Conservation (phyloP, 257 asterid genomes). For the Linaria vulgaris region DNA sequence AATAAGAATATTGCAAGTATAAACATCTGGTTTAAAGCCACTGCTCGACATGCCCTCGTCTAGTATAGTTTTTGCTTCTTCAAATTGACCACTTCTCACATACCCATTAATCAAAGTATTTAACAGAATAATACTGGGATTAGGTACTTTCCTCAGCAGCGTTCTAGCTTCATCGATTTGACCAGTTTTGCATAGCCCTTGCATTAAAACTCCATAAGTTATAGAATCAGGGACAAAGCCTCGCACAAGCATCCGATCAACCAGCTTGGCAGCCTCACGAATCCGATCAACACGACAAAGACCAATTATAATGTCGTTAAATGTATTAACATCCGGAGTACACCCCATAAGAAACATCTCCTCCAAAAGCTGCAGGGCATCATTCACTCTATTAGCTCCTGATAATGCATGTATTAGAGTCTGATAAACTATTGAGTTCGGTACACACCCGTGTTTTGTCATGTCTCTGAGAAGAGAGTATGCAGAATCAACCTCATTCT, state of each 20-base stretch:
- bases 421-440: slow-evolving; percentile 79
- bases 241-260: slow-evolving; percentile 81
- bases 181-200: slow-evolving; percentile 68
- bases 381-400: slow-evolving; percentile 60
- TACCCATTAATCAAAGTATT: slow-evolving; percentile 77
- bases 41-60: slow-evolving; percentile 40
- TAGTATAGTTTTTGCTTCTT: slow-evolving; percentile 69
- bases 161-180: slow-evolving; percentile 64
- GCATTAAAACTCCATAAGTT: slow-evolving; percentile 81
- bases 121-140: slow-evolving; percentile 50
- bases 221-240: slow-evolving; percentile 71
- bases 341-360: slow-evolving; percentile 98
- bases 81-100: slow-evolving; percentile 44
- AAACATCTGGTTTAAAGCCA: slow-evolving; percentile 66
- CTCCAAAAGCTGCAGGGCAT: slow-evolving; percentile 76
- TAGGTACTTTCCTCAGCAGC: slow-evolving; percentile 62
- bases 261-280: slow-evolving; percentile 85
- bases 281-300: slow-evolving; percentile 72
- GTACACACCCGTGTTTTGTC: slow-evolving; percentile 94
- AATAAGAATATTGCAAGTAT: slow-evolving; percentile 71
- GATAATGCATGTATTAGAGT: slow-evolving; percentile 74
- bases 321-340: slow-evolving; percentile 76
- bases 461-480: slow-evolving; percentile 85
- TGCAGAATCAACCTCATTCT: slow-evolving; percentile 78
- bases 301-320: slow-evolving; percentile 75